These are phyloP conservation scores for Diaporthe sp. DNA, from an alignment of 2,329 filamentous ascomycete species.

Conservation along the genomic window DNA sequence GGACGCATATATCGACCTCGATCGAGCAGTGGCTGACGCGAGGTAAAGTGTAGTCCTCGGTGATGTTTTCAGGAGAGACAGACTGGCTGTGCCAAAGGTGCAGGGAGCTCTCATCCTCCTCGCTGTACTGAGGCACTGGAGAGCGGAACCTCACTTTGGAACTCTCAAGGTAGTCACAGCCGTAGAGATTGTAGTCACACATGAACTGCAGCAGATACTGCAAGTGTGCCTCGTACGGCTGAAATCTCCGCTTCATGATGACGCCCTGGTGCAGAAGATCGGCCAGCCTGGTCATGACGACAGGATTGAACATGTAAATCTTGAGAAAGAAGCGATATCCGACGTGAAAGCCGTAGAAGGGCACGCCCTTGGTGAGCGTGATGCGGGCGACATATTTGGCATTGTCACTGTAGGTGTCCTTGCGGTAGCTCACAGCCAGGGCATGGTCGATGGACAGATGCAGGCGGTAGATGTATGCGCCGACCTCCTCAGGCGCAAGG, in stretches of 20 bases:
- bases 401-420: slow-evolving; percentile 77
- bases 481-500: slow-evolving; percentile 76
- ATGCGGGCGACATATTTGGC: slow-evolving; percentile 88
- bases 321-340: slow-evolving; percentile 94
- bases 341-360: slow-evolving; percentile 96
- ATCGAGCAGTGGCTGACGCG: slow-evolving; percentile 89
- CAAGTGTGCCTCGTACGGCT: slow-evolving; percentile 94
- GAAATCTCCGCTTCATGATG: slow-evolving; percentile 85
- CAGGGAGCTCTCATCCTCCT: slow-evolving; percentile 66
- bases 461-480: slow-evolving; percentile 80
- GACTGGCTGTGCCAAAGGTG: slow-evolving; percentile 87
- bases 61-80: slow-evolving; percentile 71
- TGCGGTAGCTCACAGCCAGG: slow-evolving; percentile 85
- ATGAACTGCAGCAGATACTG: slow-evolving; percentile 97
- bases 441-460: slow-evolving; percentile 93
- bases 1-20: slow-evolving; percentile 90
- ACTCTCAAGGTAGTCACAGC: slow-evolving; percentile 88
- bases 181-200: slow-evolving; percentile 98
- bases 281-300: slow-evolving; percentile 87
- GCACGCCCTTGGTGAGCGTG: slow-evolving; percentile 90
- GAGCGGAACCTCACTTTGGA: slow-evolving; percentile 79
- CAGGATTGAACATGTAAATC: slow-evolving; percentile 91
- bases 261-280: slow-evolving; percentile 91
- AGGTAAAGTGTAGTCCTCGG: slow-evolving; percentile 75
- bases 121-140: slow-evolving; percentile 80